Evolutionary conservation across 2,329 filamentous ascomycete genomes (phyloP).

Genomic region (Bimuria novae-zelandiae): DNA sequence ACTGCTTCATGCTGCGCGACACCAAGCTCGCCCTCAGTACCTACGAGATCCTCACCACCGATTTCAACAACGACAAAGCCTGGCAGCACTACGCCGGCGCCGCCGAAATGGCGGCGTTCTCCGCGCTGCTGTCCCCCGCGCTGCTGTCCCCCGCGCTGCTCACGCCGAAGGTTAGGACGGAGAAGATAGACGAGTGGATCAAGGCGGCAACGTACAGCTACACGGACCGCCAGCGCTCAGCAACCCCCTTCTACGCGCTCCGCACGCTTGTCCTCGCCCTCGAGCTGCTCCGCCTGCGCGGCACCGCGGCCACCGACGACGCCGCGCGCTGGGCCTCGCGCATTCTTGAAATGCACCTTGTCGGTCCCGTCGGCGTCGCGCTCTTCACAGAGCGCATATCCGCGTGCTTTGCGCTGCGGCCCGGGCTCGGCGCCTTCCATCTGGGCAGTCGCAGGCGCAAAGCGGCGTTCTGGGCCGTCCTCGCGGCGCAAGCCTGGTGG

Average conservation of each 20-base stretch:
- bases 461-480: conserved; percentile 84
- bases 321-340: conserved; percentile 83
- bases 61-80: conserved; percentile 94
- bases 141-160: conserved; percentile 75
- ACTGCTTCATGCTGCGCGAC: conserved; percentile 94
- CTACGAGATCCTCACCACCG: conserved; percentile 85
- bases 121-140: conserved; percentile 76
- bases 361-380: conserved; percentile 76
- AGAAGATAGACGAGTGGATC: conserved; percentile 83
- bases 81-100: conserved; percentile 94
- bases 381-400: conserved; percentile 85
- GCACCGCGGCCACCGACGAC: conserved; percentile 80
- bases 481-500: conserved; percentile 85
- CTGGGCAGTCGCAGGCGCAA: conserved; percentile 80
- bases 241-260: conserved; percentile 76
- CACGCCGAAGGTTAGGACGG: conserved; percentile 75
- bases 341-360: conserved; percentile 73
- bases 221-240: conserved; percentile 72
- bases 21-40: conserved; percentile 91
- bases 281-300: conserved; percentile 81
- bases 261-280: conserved; percentile 76
- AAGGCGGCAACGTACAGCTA: conserved; percentile 94
- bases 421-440: conserved; percentile 65
- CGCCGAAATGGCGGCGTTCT: conserved; percentile 92
- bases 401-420: conserved; percentile 78